Conservation (phyloP, 768 basidiomycete species). For the Suillus brevipes region DNA sequence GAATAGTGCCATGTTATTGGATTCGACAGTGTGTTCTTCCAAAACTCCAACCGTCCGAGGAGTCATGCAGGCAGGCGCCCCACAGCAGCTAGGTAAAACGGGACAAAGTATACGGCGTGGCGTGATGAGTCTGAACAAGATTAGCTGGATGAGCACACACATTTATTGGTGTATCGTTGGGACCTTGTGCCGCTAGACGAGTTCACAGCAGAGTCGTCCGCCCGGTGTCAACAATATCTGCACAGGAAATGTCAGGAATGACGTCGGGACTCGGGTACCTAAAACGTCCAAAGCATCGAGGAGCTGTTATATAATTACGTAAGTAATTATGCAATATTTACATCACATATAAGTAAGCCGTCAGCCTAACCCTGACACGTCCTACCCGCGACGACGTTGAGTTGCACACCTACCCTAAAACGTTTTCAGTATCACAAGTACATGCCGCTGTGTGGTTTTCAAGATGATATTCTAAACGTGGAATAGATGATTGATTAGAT, state of each 20-base stretch:
- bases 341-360: neutral
- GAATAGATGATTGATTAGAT: constrained; percentile 32
- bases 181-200: neutral
- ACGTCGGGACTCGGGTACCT: neutral
- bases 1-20: neutral
- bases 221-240: neutral
- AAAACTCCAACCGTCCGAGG: neutral
- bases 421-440: neutral
- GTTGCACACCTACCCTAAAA: neutral
- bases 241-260: neutral
- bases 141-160: neutral
- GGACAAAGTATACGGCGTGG: neutral
- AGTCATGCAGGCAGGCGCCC: neutral
- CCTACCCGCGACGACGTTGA: constrained; percentile 32
- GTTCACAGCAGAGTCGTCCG: neutral
- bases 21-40: neutral
- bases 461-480: neutral
- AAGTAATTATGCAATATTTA: neutral
- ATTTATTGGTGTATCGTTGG: neutral
- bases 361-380: constrained; percentile 20
- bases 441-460: neutral
- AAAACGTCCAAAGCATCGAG: neutral
- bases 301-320: neutral
- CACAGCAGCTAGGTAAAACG: neutral
- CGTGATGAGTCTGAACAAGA: neutral